Percentiles rank a stretch among this genome's conserved stretches.
These are phyloP conservation scores for Mycena olivaceomarginata DNA, from an alignment of 768 basidiomycete species.

Conservation along the genomic window DNA sequence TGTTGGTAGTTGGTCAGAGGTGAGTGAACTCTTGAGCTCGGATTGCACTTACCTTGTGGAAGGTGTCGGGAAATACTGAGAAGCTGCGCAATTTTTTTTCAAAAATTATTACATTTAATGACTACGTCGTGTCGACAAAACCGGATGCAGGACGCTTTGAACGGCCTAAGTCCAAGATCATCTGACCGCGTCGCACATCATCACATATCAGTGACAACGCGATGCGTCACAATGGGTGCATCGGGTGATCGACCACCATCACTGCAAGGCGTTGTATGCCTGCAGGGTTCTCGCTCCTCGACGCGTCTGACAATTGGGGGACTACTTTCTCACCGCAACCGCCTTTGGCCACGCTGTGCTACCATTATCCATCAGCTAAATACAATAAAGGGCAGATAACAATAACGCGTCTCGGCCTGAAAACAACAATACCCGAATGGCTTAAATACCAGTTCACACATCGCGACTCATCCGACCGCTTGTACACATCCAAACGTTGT, in stretches of 20 bases:
- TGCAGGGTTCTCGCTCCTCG: conserved; percentile 16
- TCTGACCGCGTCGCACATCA: too few species aligned
- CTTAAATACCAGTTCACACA: conserved; percentile 26
- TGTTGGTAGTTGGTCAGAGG: too few species aligned
- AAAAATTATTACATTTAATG: too few species aligned
- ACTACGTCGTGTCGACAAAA: too few species aligned
- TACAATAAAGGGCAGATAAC: conserved; percentile 29
- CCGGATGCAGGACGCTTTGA: too few species aligned
- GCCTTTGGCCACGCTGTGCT: not conserved
- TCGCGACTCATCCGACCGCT: conserved; percentile 9
- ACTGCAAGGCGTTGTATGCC: conserved; percentile 36
- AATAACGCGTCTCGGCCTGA: conserved; percentile 6
- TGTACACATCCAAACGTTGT: conserved; percentile 35
- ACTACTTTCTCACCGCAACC: not conserved
- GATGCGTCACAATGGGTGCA: too few species aligned
- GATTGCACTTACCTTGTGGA: too few species aligned
- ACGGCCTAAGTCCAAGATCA: too few species aligned
- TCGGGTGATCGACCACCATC: not conserved
- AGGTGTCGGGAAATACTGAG: too few species aligned
- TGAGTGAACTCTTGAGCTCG: too few species aligned
- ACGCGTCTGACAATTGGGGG: too few species aligned
- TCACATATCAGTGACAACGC: not conserved
- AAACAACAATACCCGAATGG: not conserved
- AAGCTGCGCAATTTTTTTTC: too few species aligned
- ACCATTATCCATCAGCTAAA: conserved; percentile 24